A percentile compares a stretch with the other conserved stretches of the same genome.
These are phyloP conservation scores for Saccharomyces hybrid DNA, from an alignment of 1,139 yeast genomes.

Conservation along the genomic window DNA sequence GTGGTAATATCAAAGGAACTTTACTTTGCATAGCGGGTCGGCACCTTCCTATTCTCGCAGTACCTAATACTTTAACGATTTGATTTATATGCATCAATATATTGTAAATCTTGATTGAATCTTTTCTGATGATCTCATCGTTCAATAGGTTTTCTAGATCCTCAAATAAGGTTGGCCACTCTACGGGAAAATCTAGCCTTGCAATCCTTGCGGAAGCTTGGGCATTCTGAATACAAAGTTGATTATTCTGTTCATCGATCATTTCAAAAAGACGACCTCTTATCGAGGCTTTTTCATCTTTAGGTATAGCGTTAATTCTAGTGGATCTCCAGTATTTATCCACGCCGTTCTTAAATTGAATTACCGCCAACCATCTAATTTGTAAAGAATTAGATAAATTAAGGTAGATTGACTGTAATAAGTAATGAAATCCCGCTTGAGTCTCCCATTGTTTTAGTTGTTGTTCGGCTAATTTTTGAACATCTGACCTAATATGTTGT, in stretches of 20 bases:
- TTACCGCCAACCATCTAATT: constrained; percentile 77
- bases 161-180: constrained; percentile 77
- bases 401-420: constrained; percentile 54
- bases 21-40: constrained; percentile 71
- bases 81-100: constrained; percentile 63
- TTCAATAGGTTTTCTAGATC: constrained; percentile 47
- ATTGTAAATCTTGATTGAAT: constrained; percentile 51
- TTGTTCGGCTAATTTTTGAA: constrained; percentile 57
- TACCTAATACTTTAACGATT: constrained; percentile 60
- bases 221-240: constrained; percentile 73
- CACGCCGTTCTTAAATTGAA: constrained; percentile 80
- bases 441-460: constrained; percentile 64
- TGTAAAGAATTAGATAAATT: constrained; percentile 52
- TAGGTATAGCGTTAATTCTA: constrained; percentile 45
- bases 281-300: constrained; percentile 64
- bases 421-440: constrained; percentile 50
- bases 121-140: constrained; percentile 34
- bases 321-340: constrained; percentile 78
- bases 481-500: constrained; percentile 35
- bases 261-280: constrained; percentile 49
- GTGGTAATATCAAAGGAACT: constrained; percentile 53
- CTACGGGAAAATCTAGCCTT: constrained; percentile 75
- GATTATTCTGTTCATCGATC: constrained; percentile 63
- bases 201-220: constrained; percentile 71
- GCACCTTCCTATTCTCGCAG: constrained; percentile 76